Base-by-base conservation (phyloP, 257 asterid genomes). In the Plectranthus barbatus region DNA sequence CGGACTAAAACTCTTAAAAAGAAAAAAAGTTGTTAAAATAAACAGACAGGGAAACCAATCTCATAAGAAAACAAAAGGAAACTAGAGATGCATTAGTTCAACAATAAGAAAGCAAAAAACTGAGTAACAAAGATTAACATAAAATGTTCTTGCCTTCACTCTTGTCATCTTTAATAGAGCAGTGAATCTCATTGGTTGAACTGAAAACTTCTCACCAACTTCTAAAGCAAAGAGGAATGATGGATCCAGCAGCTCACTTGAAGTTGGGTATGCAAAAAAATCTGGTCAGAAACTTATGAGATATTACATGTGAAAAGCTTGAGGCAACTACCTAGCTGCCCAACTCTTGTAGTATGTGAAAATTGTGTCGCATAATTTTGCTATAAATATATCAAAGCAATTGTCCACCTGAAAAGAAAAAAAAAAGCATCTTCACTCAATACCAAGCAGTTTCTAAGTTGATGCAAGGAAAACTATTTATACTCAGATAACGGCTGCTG, bases 261-360 rank as follows among this genome's bases (percentile, higher is more conserved):
- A 59, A 70, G 72, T 64, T 69, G 57, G 62, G 17, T 9, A 39
- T 9, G 17, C 71, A 76, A 23, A 29, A 55, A 70, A 62, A 39
- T 44, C 67, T 29, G 51, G 45, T 33, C 64, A 45, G 40, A 18
- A 44, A 60, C 23, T 56, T 44, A 48, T 31, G 41, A 29, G 58
- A 20, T 26, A 45, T 49, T 24, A 8, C 14, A 64, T 13, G 42
- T 7, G 40, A 53, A 69, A 76, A 18, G 60, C 7, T 20, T 20
- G 65, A 79, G 53, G 68, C 23, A 72, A 40, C 45, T 76, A 92
- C 97, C 99, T 86, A 44, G 99, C 97, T 47, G 97, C 99, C 96
- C 97, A 90, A 76, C 95, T 83, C 76, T 93, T 93, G 82, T 89
- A 85, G 84, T 93, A 85, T 17, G 96, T 86, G 85, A 87, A 93